Percentiles rank a stretch among this genome's conserved stretches.
These are phyloP conservation scores for Trapa incisa DNA, from an alignment of 345 rosid genomes.

Conservation along the genomic window DNA sequence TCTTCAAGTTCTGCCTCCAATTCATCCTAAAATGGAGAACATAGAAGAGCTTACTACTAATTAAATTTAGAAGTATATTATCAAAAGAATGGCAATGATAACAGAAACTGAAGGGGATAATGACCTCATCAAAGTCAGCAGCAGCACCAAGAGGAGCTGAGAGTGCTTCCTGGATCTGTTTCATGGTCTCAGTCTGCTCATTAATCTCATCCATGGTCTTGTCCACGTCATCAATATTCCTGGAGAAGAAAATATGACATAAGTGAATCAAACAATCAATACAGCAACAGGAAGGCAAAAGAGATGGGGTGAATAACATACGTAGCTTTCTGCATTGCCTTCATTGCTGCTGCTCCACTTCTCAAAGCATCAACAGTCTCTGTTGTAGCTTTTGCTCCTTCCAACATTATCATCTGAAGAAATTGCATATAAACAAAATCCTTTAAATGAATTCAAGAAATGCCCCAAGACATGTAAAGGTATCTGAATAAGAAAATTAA, in stretches of 20 bases:
- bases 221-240: slow-evolving; percentile 35
- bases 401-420: slow-evolving; percentile 80
- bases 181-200: slow-evolving; percentile 39
- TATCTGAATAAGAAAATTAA: background rate
- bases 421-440: background rate
- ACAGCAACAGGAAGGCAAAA: too few species aligned
- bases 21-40: slow-evolving; percentile 50
- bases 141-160: slow-evolving; percentile 24
- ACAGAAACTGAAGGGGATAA: background rate
- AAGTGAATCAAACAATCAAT: too few species aligned
- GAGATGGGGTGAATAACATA: background rate
- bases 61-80: background rate
- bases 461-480: background rate
- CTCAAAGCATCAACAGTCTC: slow-evolving; percentile 96
- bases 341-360: slow-evolving; percentile 93
- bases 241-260: slow-evolving; percentile 1
- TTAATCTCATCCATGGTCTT: slow-evolving; percentile 38
- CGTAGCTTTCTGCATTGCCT: slow-evolving; percentile 46
- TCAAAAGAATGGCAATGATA: background rate
- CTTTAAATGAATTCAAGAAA: background rate
- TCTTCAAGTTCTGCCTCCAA: slow-evolving; percentile 90
- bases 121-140: slow-evolving; percentile 28
- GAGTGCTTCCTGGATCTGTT: slow-evolving; percentile 36
- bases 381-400: slow-evolving; percentile 92
- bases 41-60: background rate